A percentile compares a stretch with the other conserved stretches of the same genome.
phyloP scores from a whole-genome alignment of 1,139 yeast species.

The Suhomyces anneliseae region DNA sequence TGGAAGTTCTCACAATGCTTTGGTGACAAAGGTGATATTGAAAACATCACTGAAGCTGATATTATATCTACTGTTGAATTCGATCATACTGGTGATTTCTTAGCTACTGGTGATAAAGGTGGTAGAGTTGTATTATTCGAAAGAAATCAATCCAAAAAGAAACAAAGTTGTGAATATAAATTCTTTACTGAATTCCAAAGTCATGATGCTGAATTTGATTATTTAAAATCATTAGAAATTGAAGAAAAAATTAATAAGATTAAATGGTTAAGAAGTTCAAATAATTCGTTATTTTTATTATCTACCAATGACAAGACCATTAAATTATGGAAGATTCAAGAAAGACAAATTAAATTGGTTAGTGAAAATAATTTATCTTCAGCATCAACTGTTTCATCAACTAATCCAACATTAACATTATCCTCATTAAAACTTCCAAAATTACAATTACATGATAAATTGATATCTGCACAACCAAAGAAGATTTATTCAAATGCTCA shows the following conservation, averaged over 20 bases:
- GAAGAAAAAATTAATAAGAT: constrained; percentile 98
- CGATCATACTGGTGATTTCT: constrained; percentile 89
- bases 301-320: constrained; percentile 97
- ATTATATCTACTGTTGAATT: constrained; percentile 97
- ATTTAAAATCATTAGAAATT: constrained; percentile 90
- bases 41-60: constrained; percentile 95
- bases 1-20: constrained; percentile 89
- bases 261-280: constrained; percentile 90
- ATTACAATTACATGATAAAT: constrained; percentile 87
- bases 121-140: constrained; percentile 97
- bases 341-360: constrained; percentile 88
- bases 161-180: constrained; percentile 78
- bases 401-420: constrained; percentile 13
- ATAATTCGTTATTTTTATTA: constrained; percentile 82
- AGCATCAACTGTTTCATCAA: constrained; percentile 13
- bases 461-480: constrained; percentile 93
- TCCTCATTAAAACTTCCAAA: constrained; percentile 73
- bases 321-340: constrained; percentile 94
- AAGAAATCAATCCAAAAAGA: constrained; percentile 74
- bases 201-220: constrained; percentile 98
- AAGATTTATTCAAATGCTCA: constrained; percentile 93
- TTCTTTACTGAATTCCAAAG: constrained; percentile 97
- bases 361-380: constrained; percentile 67
- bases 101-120: constrained; percentile 98
- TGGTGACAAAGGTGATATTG: constrained; percentile 98